Base-by-base conservation (phyloP, 352 stramenopile genomes). In the Pythium periplocum region DNA sequence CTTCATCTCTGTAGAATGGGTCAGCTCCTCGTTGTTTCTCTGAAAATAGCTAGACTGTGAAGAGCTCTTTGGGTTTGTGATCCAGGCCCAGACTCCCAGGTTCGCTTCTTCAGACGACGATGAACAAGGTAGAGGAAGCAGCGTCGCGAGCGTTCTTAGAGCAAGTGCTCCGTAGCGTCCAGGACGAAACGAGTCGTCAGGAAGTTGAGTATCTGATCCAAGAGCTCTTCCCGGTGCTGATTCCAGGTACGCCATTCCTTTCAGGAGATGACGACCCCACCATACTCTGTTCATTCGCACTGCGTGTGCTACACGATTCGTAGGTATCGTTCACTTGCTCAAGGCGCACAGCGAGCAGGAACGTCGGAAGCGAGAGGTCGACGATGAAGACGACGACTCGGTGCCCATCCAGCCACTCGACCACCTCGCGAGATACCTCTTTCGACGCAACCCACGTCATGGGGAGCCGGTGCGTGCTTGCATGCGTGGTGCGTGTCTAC, bases 381-480 rank as follows among this genome's bases (percentile, higher is more conserved):
- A 83, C 6, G 62, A 84, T 5, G 62, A 55, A 33, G 67, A 81
- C 53, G 62, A 73, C 41, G 57, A 57, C 31, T 62, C 58, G 8
- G 59, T 68, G 30, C 53, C 59, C 11, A 75, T 90, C 50, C 66
- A 75, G 31, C 77, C 78, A 6, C 55, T 92, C 6, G 69, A 90
- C 59, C 76, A 89, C 55, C 59, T 90, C 31, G 77, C 78, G 45
- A 75, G 70, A 33, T 90, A 75, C 57, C 61, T 92, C 36, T 59
- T 85, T 39, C 74, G 81, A 10, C 72, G 84, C 33, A 91, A 91
- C 45, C 73, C 77, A n/a, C 63, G 66, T 26, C 68, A 86, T 42
- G 53, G 49, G 2, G 58, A 86, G 44, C 64, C 65, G 12, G 81
- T 88, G 61, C 4, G 76, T 68, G 30, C 38, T 50, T 26, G 17